Base-by-base conservation (phyloP, 164 flowering plant genomes). In the Kingdonia uniflora region DNA sequence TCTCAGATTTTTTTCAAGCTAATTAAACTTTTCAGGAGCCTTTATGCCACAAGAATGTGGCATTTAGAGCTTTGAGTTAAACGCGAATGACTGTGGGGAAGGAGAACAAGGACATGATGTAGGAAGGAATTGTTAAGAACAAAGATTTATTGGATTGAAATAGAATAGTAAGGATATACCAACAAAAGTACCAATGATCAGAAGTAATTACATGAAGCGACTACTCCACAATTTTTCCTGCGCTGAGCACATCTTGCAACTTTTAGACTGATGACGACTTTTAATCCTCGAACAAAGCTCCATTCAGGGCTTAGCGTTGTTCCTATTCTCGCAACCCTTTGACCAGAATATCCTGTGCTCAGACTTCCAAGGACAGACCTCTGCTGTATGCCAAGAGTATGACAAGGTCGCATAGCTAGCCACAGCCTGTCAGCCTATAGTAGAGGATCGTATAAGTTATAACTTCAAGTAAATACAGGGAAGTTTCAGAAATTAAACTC, bases 201-300 rank as follows among this genome's bases (percentile, higher is more conserved):
- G 42, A 56, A 29, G 35, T 40, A 8, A 51, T 71, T 79, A 82
- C 89, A 80, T 62, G 84, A 82, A 57, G 80, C 82, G 21, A 59
- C 56, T 38, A 75, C 54, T 54, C 51, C 49, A 29, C 37, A 60
- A 53, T 56, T 14, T 61, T 62, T 69, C 49, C 69, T 50, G 54
- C 38, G 6, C 17, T 33, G 52, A 43, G 38, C 26, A 10, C 49
- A 19, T 44, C 46, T 65, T 29, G 62, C 45, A 44, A 63, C 64
- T 60, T 62, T 67, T 42, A 74, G 72, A 49, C 38, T 70, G 35
- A 59, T 8, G 12, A 52, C 16, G 54, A 72, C 35, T 68, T 55
- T 71, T 56, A 78, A 69, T 54, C 82, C 83, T 57, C 72, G 68
- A 0, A 50, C 19, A 23, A 74, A 76, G 65, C 74, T 72, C 82